Evolutionary conservation across 805 yeast species (phyloP).

Genomic region (Teunomyces pallodes): DNA sequence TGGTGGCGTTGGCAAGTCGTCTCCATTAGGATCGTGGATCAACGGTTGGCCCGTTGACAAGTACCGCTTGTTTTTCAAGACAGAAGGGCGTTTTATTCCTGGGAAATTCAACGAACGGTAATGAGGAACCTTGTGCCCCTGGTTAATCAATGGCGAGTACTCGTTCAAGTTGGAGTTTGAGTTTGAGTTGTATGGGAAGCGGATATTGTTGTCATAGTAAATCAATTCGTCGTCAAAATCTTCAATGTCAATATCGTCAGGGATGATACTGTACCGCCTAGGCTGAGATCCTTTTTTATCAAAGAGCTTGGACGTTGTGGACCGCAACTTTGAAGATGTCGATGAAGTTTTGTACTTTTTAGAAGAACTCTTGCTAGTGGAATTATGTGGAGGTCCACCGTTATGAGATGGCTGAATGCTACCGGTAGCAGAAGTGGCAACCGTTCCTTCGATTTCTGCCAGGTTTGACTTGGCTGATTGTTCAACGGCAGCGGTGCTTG

Average conservation of each 20-base stretch:
- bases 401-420: not conserved
- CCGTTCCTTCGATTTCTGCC: not conserved
- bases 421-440: not conserved
- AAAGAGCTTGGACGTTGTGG: slow-evolving; percentile 71
- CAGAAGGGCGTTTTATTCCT: slow-evolving; percentile 17
- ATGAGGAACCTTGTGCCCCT: slow-evolving; percentile 32
- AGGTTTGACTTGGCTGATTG: not conserved
- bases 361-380: slow-evolving; percentile 19
- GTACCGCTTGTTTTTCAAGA: slow-evolving; percentile 32
- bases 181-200: slow-evolving; percentile 32
- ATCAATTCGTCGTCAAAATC: slow-evolving; percentile 53
- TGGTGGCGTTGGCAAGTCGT: slow-evolving; percentile 10
- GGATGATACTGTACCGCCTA: slow-evolving; percentile 69
- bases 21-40: slow-evolving; percentile 5
- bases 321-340: slow-evolving; percentile 47
- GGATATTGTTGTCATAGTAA: slow-evolving; percentile 41
- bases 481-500: not conserved
- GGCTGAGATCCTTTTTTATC: slow-evolving; percentile 72
- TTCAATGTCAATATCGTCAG: slow-evolving; percentile 58
- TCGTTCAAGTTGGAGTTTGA: slow-evolving; percentile 26
- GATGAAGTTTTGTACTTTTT: slow-evolving; percentile 30
- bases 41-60: slow-evolving; percentile 35
- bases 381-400: slow-evolving; percentile 2
- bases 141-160: slow-evolving; percentile 28
- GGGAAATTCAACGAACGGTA: slow-evolving; percentile 38